Conservation (phyloP, 495 filamentous ascomycete genomes). For the Cryomyces minteri region DNA sequence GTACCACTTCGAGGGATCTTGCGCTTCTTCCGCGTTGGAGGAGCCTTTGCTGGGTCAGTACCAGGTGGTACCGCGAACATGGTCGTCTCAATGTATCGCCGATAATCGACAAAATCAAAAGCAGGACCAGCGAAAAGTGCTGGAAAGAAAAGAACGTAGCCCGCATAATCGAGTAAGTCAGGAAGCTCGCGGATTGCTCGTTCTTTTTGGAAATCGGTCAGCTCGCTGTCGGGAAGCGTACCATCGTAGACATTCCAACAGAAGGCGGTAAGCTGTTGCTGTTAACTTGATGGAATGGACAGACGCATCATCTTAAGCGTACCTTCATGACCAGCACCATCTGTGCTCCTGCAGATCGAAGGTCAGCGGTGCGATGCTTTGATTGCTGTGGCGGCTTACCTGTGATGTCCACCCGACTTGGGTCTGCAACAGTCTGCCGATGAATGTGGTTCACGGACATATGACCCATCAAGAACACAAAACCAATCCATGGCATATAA, state of each 20-base stretch:
- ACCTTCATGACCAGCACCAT: constrained; percentile 95
- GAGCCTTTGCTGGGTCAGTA: constrained; percentile 60
- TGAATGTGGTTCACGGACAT: constrained; percentile 80
- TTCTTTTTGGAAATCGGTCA: constrained; percentile 75
- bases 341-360: constrained; percentile 35
- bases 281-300: constrained; percentile 1
- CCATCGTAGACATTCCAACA: constrained; percentile 97
- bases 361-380: not conserved
- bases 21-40: constrained; percentile 76
- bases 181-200: constrained; percentile 59
- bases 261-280: constrained; percentile 52
- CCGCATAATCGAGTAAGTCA: constrained; percentile 55
- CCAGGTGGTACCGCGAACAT: constrained; percentile 80
- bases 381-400: not conserved
- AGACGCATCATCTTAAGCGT: constrained; percentile 10
- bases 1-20: constrained; percentile 84
- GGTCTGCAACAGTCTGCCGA: constrained; percentile 49
- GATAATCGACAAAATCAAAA: constrained; percentile 88
- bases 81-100: constrained; percentile 75
- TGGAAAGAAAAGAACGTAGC: constrained; percentile 91
- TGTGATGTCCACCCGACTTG: constrained; percentile 64
- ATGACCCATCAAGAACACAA: constrained; percentile 88
- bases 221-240: constrained; percentile 50
- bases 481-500: constrained; percentile 96
- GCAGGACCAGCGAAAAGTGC: constrained; percentile 72